These are phyloP conservation scores for Hippophae rhamnoides DNA, from an alignment of 306 rosid genomes.

Conservation along the genomic window DNA sequence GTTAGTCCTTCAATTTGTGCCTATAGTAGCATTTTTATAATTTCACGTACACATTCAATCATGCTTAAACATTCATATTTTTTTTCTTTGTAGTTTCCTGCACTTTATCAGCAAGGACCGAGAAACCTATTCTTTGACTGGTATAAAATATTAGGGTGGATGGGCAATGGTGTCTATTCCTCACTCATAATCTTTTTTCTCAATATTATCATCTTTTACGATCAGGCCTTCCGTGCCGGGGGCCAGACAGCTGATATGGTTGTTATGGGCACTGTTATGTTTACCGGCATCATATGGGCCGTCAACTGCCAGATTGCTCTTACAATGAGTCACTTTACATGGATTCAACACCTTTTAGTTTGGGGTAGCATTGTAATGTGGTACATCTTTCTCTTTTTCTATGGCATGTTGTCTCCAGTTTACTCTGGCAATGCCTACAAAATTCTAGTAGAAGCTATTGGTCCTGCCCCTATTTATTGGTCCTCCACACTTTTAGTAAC, in stretches of 20 bases:
- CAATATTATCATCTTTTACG: constrained; percentile 54
- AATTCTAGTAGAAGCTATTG: constrained; percentile 66
- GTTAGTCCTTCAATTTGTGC: constrained; percentile 33
- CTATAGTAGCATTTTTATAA: constrained; percentile 1
- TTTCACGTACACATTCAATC: no score
- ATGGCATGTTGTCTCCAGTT: constrained; percentile 56
- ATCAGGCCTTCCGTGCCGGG: constrained; percentile 64
- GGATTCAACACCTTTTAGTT: constrained; percentile 86
- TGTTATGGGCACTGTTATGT: constrained; percentile 83
- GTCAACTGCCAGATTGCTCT: constrained; percentile 91
- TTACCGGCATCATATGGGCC: constrained; percentile 89
- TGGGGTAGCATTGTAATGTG: constrained; percentile 89
- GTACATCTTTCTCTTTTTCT: constrained; percentile 71
- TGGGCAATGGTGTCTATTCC: constrained; percentile 79
- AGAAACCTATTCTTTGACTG: constrained; percentile 86
- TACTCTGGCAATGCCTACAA: constrained; percentile 51
- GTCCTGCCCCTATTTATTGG: constrained; percentile 86
- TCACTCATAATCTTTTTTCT: constrained; percentile 75
- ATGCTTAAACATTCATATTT: background rate
- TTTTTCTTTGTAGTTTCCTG: constrained; percentile 64
- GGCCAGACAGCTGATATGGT: constrained; percentile 91
- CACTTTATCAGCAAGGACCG: constrained; percentile 94
- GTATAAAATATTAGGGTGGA: constrained; percentile 92
- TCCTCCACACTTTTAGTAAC: constrained; percentile 61
- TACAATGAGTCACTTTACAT: constrained; percentile 94